A percentile compares a stretch with the other conserved stretches of the same genome.
phyloP scores from a whole-genome alignment of 2,329 filamentous ascomycete species.

The Didymella exigua region DNA sequence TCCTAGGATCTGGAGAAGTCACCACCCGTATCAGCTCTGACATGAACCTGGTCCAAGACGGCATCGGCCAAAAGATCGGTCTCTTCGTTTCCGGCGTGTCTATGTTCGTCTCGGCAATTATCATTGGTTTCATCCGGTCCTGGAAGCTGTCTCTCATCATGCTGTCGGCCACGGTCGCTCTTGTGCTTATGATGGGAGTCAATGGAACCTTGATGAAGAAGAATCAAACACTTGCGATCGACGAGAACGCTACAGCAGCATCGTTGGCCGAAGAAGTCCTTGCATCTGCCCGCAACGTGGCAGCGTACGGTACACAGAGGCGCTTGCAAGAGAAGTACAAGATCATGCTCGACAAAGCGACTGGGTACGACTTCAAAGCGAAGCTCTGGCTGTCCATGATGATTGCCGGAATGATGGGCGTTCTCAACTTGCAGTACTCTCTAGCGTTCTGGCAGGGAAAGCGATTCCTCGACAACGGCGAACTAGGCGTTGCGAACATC shows the following conservation, averaged over 20 bases:
- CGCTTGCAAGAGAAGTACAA: conserved; percentile 90
- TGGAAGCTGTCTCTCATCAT: conserved; percentile 95
- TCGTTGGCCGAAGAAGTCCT: conserved; percentile 93
- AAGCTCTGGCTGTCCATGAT: conserved; percentile 76
- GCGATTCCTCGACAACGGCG: conserved; percentile 61
- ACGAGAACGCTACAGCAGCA: conserved; percentile 82
- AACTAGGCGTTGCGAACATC: conserved; percentile 71
- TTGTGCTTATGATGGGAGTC: conserved; percentile 76
- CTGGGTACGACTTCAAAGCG: conserved; percentile 75
- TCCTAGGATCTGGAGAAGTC: conserved; percentile 90
- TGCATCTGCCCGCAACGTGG: conserved; percentile 88
- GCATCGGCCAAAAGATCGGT: conserved; percentile 61
- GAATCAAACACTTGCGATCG: conserved; percentile 72
- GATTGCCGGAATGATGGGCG: conserved; percentile 81
- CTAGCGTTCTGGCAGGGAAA: conserved; percentile 56
- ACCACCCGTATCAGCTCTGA: conserved; percentile 95
- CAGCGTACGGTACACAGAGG: conserved; percentile 91
- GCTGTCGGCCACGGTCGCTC: conserved; percentile 75
- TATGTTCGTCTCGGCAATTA: conserved; percentile 80
- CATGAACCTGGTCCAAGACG: conserved; percentile 92
- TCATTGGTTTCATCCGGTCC: conserved; percentile 89
- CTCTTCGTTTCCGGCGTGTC: conserved; percentile 43
- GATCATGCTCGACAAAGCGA: conserved; percentile 71
- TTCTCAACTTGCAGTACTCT: conserved; percentile 75
- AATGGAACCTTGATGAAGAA: conserved; percentile 78